phyloP scores from a whole-genome alignment of 2,329 filamentous ascomycete species.

The Ceratocystis smalleyi region DNA sequence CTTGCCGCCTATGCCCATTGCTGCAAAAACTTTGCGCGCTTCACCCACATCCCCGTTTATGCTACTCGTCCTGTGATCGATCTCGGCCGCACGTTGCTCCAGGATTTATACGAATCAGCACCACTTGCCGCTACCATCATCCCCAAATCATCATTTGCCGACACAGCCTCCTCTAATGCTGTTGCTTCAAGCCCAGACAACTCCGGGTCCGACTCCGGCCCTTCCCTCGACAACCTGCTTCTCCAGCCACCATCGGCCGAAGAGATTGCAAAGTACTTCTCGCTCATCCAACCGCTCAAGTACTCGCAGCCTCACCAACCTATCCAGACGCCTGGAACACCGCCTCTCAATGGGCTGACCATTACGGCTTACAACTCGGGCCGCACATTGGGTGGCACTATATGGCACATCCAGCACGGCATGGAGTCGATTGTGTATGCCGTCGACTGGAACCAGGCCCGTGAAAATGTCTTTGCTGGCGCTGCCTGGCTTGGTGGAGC shows the following conservation, averaged over 20 bases:
- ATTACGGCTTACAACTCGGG: slow-evolving; percentile 95
- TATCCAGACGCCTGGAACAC: slow-evolving; percentile 69
- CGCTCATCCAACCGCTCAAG: slow-evolving; percentile 77
- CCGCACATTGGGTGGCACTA: slow-evolving; percentile 87
- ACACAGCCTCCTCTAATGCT: slow-evolving; percentile 18
- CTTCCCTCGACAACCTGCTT: slow-evolving; percentile 38
- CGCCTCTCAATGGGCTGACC: slow-evolving; percentile 75
- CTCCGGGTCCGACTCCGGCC: slow-evolving; percentile 38
- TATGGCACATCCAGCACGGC: slow-evolving; percentile 97
- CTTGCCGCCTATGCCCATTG: slow-evolving; percentile 89
- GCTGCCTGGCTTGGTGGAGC: slow-evolving; percentile 84
- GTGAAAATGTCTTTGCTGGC: slow-evolving; percentile 84
- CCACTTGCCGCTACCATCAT: slow-evolving; percentile 78
- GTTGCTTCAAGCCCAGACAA: not conserved
- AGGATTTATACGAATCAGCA: slow-evolving; percentile 83
- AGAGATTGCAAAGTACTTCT: slow-evolving; percentile 86
- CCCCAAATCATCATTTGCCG: slow-evolving; percentile 54
- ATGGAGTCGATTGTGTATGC: slow-evolving; percentile 95
- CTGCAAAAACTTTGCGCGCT: slow-evolving; percentile 89
- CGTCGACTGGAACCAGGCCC: slow-evolving; percentile 95
- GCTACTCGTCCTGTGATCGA: slow-evolving; percentile 88
- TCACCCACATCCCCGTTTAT: slow-evolving; percentile 84
- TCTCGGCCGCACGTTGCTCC: slow-evolving; percentile 74
- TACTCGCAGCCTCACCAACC: slow-evolving; percentile 95
- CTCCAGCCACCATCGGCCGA: slow-evolving; percentile 60